Percentiles rank a stretch among this genome's conserved stretches.
phyloP scores from a whole-genome alignment of 345 rosid species.

The Hirschfeldia incana region DNA sequence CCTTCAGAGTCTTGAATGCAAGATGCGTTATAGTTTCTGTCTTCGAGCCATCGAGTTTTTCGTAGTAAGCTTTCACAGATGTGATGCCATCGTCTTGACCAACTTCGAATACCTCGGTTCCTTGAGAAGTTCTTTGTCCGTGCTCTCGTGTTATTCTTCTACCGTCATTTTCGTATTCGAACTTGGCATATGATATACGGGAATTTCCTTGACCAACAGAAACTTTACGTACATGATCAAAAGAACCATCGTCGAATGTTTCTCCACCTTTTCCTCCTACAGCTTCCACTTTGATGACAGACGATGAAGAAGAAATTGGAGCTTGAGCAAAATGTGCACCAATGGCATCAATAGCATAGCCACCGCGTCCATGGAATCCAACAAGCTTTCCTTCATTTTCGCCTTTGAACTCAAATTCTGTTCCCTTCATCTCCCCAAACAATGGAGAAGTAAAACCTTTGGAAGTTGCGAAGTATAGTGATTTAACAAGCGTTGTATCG shows the following conservation, averaged over 20 bases:
- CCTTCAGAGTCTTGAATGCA: not conserved
- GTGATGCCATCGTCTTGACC: not conserved
- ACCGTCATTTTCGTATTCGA: not conserved
- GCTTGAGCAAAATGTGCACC: slow-evolving; percentile 2
- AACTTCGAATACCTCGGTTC: not conserved
- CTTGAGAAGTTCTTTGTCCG: not conserved
- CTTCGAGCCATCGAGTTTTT: not conserved
- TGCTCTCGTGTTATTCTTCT: not conserved
- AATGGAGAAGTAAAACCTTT: not conserved
- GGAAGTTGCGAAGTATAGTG: not conserved
- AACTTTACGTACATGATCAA: not conserved
- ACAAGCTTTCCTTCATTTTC: slow-evolving; percentile 33
- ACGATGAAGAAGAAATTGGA: not conserved
- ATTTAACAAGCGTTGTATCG: not conserved
- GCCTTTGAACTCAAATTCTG: not conserved
- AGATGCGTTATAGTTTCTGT: not conserved
- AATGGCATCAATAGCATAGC: slow-evolving; percentile 16
- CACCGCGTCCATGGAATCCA: slow-evolving; percentile 34
- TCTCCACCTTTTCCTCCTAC: slow-evolving; percentile 22
- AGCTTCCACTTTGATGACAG: not conserved
- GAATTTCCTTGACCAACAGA: not conserved
- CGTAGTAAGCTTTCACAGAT: not conserved
- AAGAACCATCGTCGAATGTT: slow-evolving; percentile 22
- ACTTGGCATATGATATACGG: not conserved
- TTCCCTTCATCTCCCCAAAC: not conserved